Percentiles rank a stretch among this genome's conserved stretches.
Evolutionary conservation across 2,329 filamentous ascomycete species (phyloP).

Genomic region (Phialophora verrucosa): DNA sequence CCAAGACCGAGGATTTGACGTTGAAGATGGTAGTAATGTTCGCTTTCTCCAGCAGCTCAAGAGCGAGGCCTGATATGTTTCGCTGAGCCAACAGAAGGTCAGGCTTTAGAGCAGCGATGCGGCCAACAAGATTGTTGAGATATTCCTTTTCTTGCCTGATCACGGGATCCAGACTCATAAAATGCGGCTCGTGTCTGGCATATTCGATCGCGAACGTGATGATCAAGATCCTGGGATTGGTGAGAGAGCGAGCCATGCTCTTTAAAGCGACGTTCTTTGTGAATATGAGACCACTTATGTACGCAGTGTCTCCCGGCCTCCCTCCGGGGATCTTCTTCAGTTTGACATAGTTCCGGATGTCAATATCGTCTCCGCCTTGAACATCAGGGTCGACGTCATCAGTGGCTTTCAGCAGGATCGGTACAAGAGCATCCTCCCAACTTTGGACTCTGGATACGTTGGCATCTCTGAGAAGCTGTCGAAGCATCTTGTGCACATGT

Average conservation of each 20-base stretch:
- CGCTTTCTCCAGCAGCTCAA: conserved; percentile 85
- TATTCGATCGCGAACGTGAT: conserved; percentile 97
- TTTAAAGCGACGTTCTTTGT: conserved; percentile 96
- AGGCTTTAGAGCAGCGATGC: conserved; percentile 84
- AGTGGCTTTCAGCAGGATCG: conserved; percentile 86
- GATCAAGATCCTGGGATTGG: conserved; percentile 84
- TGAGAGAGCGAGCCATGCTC: conserved; percentile 88
- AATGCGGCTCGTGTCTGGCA: conserved; percentile 87
- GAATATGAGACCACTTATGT: conserved; percentile 95
- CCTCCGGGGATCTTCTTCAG: conserved; percentile 95
- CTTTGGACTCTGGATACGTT: conserved; percentile 72
- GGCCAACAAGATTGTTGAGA: conserved; percentile 84
- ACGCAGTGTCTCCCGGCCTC: conserved; percentile 87
- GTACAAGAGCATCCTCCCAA: conserved; percentile 90
- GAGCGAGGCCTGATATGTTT: conserved; percentile 86
- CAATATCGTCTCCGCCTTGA: conserved; percentile 88
- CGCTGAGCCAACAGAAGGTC: conserved; percentile 90
- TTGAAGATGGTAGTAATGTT: conserved; percentile 95
- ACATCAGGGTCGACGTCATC: conserved; percentile 95
- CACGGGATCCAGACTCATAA: conserved; percentile 97
- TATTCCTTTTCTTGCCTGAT: conserved; percentile 97
- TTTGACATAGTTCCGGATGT: conserved; percentile 96
- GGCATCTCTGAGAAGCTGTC: conserved; percentile 79
- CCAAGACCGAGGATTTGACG: conserved; percentile 93
- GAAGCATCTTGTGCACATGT: conserved; percentile 84